Percentiles rank a stretch among this genome's conserved stretches.
phyloP scores from a whole-genome alignment of 805 yeast species.

The Zygotorulaspora florentina region DNA sequence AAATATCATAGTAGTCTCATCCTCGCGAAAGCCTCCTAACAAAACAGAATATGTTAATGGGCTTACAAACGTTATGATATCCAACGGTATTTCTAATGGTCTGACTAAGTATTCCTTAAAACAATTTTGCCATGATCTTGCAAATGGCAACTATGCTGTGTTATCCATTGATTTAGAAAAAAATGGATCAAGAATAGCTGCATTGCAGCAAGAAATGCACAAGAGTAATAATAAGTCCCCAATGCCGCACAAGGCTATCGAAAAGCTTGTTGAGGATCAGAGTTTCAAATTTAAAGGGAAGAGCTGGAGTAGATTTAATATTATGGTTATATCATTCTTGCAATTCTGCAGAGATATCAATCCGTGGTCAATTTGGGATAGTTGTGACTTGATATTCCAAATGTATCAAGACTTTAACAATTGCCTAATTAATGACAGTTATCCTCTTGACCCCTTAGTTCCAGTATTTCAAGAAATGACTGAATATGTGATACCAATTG shows the following conservation, averaged over 20 bases:
- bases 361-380: constrained; percentile 46
- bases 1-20: no score
- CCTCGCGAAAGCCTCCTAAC: neutral
- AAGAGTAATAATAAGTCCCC: constrained; percentile 1
- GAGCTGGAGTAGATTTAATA: constrained; percentile 42
- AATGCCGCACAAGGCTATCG: constrained; percentile 14
- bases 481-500: constrained; percentile 36
- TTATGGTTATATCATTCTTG: constrained; percentile 46
- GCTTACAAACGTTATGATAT: neutral
- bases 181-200: constrained; percentile 34
- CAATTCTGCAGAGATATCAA: constrained; percentile 46
- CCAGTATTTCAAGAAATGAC: constrained; percentile 26
- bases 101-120: constrained; percentile 14
- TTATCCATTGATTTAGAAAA: constrained; percentile 30
- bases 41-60: neutral
- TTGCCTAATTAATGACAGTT: constrained; percentile 39
- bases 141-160: constrained; percentile 17
- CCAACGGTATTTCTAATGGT: neutral
- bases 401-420: constrained; percentile 45
- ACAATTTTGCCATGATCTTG: constrained; percentile 21
- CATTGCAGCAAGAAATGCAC: constrained; percentile 34
- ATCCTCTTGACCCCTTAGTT: constrained; percentile 34
- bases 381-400: constrained; percentile 45
- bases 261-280: constrained; percentile 19
- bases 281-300: constrained; percentile 14